Evolutionary conservation across 169 alveolate species (phyloP).

Genomic region (Miamiensis avidus): DNA sequence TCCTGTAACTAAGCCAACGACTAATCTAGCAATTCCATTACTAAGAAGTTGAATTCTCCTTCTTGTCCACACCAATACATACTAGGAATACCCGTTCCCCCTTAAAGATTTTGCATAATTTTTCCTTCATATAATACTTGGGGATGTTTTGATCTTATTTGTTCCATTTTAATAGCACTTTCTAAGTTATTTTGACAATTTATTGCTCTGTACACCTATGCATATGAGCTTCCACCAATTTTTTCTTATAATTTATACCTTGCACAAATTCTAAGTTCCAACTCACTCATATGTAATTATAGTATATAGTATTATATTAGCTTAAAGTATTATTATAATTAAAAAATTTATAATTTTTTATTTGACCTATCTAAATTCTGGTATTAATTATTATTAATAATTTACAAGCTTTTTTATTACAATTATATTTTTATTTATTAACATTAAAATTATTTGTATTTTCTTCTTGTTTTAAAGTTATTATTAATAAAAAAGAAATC

Average conservation of each 20-base stretch:
- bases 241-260: neutral
- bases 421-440: no score
- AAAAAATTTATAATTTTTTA: no score
- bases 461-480: no score
- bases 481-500: no score
- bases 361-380: no score
- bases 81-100: slow-evolving; percentile 91
- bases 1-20: slow-evolving; percentile 62
- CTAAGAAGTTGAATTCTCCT: slow-evolving; percentile 96
- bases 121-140: slow-evolving; percentile 48
- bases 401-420: no score
- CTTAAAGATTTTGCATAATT: slow-evolving; percentile 2
- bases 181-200: slow-evolving; percentile 17
- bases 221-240: neutral
- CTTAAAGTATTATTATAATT: no score
- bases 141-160: slow-evolving; percentile 41
- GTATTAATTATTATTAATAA: no score
- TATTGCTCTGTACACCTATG: neutral
- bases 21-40: slow-evolving; percentile 81
- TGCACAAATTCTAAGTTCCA: neutral
- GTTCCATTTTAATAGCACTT: slow-evolving; percentile 53
- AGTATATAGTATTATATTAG: no score
- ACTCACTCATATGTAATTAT: neutral
- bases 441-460: no score
- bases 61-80: slow-evolving; percentile 98